Conservation (phyloP, 2,329 filamentous ascomycete genomes). For the Magnaporthales sp. region DNA sequence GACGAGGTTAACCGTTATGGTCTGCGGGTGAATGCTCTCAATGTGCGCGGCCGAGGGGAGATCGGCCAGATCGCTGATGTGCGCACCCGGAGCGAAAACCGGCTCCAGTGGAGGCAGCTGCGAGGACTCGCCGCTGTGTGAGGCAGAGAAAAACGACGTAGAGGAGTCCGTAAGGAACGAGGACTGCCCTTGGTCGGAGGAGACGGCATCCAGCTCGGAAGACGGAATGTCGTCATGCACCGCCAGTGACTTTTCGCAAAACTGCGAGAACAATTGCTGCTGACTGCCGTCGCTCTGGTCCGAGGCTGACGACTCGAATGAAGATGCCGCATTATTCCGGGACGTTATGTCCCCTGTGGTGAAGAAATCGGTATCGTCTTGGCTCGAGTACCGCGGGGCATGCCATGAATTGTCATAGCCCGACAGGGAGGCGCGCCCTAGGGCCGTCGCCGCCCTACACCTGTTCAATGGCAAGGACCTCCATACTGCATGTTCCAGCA, state of each 20-base stretch:
- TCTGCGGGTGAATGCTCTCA: conserved; percentile 63
- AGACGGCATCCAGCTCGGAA: conserved; percentile 39
- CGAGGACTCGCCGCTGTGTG: conserved; percentile 6
- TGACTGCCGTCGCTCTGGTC: not conserved
- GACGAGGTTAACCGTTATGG: conserved; percentile 74
- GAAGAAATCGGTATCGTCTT: conserved; percentile 34
- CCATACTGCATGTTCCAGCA: conserved; percentile 34
- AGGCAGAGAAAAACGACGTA: conserved; percentile 28
- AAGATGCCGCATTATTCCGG: conserved; percentile 9
- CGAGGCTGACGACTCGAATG: conserved; percentile 13
- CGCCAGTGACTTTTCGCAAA: conserved; percentile 71
- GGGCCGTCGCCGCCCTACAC: conserved; percentile 31
- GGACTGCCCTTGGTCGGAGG: conserved; percentile 13
- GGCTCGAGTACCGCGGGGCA: not conserved
- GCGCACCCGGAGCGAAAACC: conserved; percentile 19
- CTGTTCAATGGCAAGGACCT: conserved; percentile 41
- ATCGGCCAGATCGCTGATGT: conserved; percentile 56
- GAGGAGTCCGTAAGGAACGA: conserved; percentile 24
- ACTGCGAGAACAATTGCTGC: conserved; percentile 44
- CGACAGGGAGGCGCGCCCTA: conserved; percentile 37
- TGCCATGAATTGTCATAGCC: not conserved
- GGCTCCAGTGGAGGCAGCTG: conserved; percentile 6
- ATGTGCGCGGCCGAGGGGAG: conserved; percentile 63
- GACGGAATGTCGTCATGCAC: conserved; percentile 58
- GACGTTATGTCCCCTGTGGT: conserved; percentile 28